A percentile compares a stretch with the other conserved stretches of the same genome.
Conservation (phyloP, 2,329 filamentous ascomycete species). For the Fusarium caatingaense region DNA sequence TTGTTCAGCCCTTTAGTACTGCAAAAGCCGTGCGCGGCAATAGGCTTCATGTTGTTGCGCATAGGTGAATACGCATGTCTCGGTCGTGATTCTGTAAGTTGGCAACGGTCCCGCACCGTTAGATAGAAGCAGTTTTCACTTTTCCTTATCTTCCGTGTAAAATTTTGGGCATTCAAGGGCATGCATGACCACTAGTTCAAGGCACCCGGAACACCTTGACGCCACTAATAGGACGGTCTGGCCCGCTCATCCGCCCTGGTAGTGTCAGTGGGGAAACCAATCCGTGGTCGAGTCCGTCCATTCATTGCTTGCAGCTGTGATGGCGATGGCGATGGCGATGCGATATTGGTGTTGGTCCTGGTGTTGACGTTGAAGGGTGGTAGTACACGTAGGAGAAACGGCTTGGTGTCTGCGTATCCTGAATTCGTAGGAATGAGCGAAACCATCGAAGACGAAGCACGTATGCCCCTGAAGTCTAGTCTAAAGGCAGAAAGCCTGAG, state of each 20-base stretch:
- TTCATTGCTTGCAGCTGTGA: conserved; percentile 20
- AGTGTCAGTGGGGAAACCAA: neutral
- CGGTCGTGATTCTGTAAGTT: neutral
- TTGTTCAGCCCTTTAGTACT: neutral
- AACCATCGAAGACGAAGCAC: neutral
- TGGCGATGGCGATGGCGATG: neutral
- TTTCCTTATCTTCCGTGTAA: conserved; percentile 2
- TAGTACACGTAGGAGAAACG: conserved; percentile 14
- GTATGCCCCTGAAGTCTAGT: neutral
- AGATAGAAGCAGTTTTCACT: neutral
- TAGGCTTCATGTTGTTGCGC: neutral
- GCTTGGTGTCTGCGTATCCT: conserved; percentile 11
- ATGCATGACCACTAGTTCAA: conserved; percentile 9
- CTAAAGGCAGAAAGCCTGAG: conserved; percentile 8
- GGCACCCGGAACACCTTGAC: conserved; percentile 19
- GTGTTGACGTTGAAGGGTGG: conserved; percentile 17
- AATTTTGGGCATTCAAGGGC: neutral
- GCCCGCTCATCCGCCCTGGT: conserved; percentile 24
- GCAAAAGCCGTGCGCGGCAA: neutral
- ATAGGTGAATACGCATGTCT: neutral
- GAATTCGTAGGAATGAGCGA: neutral
- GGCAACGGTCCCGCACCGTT: neutral
- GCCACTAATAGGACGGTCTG: conserved; percentile 23
- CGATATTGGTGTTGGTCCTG: neutral
- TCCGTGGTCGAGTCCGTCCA: neutral